phyloP scores from a whole-genome alignment of 768 basidiomycete species.

The Pseudohyphozyma bogoriensis region DNA sequence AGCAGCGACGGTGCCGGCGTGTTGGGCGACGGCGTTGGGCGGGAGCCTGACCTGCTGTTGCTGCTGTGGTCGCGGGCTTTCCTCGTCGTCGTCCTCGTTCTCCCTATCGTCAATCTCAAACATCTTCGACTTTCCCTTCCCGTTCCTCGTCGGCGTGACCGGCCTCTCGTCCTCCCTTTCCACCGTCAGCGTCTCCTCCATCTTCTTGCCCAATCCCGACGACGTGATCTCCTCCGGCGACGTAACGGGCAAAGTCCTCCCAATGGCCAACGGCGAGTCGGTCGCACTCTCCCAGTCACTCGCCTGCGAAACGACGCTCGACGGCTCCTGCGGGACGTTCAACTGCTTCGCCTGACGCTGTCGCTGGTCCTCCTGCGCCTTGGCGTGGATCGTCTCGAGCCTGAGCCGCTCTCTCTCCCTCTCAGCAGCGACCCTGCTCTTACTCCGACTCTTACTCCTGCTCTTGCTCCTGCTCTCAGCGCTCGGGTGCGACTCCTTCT shows the following conservation, averaged over 20 bases:
- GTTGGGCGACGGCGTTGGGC: no score
- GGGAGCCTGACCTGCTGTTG: background rate
- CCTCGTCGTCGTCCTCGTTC: background rate
- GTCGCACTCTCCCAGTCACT: conserved; percentile 26
- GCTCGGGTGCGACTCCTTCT: background rate
- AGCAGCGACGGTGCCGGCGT: no score
- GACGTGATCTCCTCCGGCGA: background rate
- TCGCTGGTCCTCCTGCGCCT: background rate
- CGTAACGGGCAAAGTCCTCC: conserved; percentile 10
- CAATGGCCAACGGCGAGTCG: conserved; percentile 17
- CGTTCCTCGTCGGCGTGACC: background rate
- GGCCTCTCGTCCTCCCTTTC: background rate
- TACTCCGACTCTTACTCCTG: background rate
- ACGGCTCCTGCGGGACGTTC: background rate
- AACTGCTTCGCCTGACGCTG: conserved; percentile 1
- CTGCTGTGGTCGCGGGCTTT: background rate
- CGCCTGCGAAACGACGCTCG: no score
- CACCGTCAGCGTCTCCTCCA: background rate
- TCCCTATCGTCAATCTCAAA: background rate
- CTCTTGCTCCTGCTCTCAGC: background rate
- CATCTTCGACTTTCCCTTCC: background rate
- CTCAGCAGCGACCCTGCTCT: background rate
- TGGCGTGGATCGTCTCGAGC: background rate
- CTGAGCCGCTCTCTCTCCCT: no score
- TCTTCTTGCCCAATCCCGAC: conserved; percentile 3